A percentile compares a stretch with the other conserved stretches of the same genome.
Evolutionary conservation across 2,329 filamentous ascomycete species (phyloP).

Genomic region (Trichoderma koningii): DNA sequence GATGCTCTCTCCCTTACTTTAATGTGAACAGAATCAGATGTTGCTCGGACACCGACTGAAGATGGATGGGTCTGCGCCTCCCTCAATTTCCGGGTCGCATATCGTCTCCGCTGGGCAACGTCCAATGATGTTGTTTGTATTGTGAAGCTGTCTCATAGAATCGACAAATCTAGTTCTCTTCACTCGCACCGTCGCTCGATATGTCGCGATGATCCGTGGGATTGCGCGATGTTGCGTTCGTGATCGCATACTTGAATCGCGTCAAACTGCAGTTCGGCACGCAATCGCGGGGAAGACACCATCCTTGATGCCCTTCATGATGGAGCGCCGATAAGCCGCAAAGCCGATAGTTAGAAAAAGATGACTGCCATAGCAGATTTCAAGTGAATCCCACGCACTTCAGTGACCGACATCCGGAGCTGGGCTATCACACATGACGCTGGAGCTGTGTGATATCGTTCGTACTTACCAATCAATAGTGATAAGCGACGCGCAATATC

Average conservation of each 20-base stretch:
- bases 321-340: background rate
- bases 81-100: too few relatives aligned
- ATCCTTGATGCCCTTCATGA: background rate
- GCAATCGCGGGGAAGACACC: constrained; percentile 26
- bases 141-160: too few relatives aligned
- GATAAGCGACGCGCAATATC: background rate
- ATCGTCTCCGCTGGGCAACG: too few relatives aligned
- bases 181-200: background rate
- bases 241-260: constrained; percentile 15
- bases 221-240: constrained; percentile 20
- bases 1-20: too few relatives aligned
- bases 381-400: background rate
- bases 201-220: constrained; percentile 11
- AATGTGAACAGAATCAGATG: too few relatives aligned
- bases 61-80: too few relatives aligned
- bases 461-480: constrained; percentile 12
- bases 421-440: background rate
- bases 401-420: constrained; percentile 14
- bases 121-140: too few relatives aligned
- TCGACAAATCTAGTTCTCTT: too few relatives aligned
- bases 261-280: constrained; percentile 22
- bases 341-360: background rate
- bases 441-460: background rate
- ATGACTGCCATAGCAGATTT: background rate
- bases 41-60: too few relatives aligned